A percentile compares a stretch with the other conserved stretches of the same genome.
Conservation (phyloP, 1,139 yeast genomes). For the Yarrowia galli region DNA sequence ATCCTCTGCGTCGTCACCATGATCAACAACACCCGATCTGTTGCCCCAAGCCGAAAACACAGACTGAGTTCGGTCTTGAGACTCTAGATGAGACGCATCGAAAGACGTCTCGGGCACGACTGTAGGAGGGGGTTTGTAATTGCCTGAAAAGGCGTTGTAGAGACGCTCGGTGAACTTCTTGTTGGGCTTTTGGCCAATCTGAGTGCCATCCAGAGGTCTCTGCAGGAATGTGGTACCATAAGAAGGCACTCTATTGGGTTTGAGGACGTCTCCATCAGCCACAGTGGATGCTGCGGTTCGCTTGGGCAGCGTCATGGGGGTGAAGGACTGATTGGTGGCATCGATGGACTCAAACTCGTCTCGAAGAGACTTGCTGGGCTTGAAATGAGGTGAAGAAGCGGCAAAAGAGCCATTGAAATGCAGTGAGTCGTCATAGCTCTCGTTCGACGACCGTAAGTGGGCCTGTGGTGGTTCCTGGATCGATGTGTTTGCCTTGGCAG, state of each 20-base stretch:
- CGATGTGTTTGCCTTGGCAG: conserved; percentile 10
- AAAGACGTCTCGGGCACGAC: conserved; percentile 34
- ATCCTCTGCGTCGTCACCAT: background rate
- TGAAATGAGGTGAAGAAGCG: conserved; percentile 12
- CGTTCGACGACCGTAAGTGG: conserved; percentile 18
- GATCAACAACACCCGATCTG: conserved; percentile 16
- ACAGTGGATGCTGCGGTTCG: background rate
- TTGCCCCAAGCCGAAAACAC: conserved; percentile 30
- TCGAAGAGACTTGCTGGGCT: conserved; percentile 2
- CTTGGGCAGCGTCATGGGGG: conserved; percentile 34
- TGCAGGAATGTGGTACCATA: conserved; percentile 39
- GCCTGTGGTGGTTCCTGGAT: conserved; percentile 34
- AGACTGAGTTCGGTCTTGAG: conserved; percentile 36
- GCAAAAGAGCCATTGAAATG: conserved; percentile 32
- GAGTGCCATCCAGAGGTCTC: conserved; percentile 32
- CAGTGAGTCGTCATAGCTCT: conserved; percentile 15
- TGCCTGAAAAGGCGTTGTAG: conserved; percentile 41
- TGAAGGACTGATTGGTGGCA: conserved; percentile 11
- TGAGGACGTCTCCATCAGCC: background rate
- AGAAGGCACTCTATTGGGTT: conserved; percentile 16
- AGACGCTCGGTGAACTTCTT: conserved; percentile 40
- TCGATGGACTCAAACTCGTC: conserved; percentile 21
- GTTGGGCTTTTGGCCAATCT: conserved; percentile 22
- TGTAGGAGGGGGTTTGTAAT: conserved; percentile 40
- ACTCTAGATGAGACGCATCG: conserved; percentile 23